Base-by-base conservation (phyloP, 2,329 filamentous ascomycete genomes). In the Chaetomium sp. region DNA sequence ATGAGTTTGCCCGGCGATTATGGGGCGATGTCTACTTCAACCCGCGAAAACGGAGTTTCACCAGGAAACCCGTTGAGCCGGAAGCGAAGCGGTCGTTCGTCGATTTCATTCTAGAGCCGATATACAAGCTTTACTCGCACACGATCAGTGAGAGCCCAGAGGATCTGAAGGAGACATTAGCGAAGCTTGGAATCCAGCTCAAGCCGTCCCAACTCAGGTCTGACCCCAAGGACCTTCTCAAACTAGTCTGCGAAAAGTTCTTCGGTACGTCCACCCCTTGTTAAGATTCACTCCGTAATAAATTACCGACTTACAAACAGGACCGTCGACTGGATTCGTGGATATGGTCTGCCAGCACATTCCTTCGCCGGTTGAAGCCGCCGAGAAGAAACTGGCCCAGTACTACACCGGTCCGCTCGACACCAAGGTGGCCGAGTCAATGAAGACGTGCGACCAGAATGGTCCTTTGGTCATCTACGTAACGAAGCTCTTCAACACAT, bases 1-100 rank as follows among this genome's bases (percentile, higher is more conserved):
- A 84, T 1, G 91, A 96, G 64, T 95, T 99, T 69, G 86, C 89
- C 14, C 81, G 80, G 66, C 81, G 94, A 52, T 76, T 99, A 61
- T 99, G 94, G 94, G 94, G 94, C 27, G 92, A 99, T 68, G 87
- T 99, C 55, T 99, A 94, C 73, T 99, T 88, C 77, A 97, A 97
- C 68, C 90, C 92, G 0, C 79, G 78, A 65, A 95, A 89, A 72
- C 86, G 92, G 59, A 92, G 88, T 55, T 99, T 99, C 66, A 95
- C 90, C 52, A 82, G 94, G 60, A 97, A 95, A 69, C 82, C 85
- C 0, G 74, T 88, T 27, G 92, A 97, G 66, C 86, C 92, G 61
- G 78, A 81, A 10, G 85, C 91, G 5, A 89, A 87, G 70, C 80
- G 94, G 55, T 89, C 90, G 0, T 99, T 99, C 69, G 88, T 97